Evolutionary conservation across 768 basidiomycete species (phyloP), one percentile per base, ranked within the genome.

Genomic region (Boletus fagicola): DNA sequence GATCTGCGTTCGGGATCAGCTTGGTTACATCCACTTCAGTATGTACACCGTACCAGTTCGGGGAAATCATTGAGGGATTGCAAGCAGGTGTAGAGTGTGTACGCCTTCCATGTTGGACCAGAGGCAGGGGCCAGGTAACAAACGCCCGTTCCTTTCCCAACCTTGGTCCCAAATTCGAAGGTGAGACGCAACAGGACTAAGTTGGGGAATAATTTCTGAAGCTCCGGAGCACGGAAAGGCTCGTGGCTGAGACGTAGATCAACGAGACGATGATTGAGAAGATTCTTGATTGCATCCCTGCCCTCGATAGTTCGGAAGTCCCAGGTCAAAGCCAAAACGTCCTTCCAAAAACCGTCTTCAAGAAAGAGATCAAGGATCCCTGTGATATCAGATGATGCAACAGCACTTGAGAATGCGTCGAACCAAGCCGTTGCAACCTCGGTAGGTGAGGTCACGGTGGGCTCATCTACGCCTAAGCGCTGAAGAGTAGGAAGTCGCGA

Each of bases 31-130:
- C 2, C 7, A 33, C 15, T 7, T 18, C 1, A 33, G 20, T 0
- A 30, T 22, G 10, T 11, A 3, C 2, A 51, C 49, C 16, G 22
- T 62, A 75, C 65, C 68, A 77, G 75, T 63, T 86, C 84, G 0
- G 83, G 83, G 64, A 77, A 78, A 5, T 74, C 81, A 31, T 83
- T 80, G 62, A 89, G 70, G 31, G 77, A 79, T 26, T 86, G 82
- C 26, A 90, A 73, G 53, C 80, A 79, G 0, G 88, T 89, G 62
- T 80, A 84, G 12, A 87, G 61, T 5, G 74, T 75, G 61, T 84
- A 79, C 0, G 84, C 85, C 66, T 81, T 84, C 88, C 88, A 89
- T 7, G 49, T 64, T 15, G 70, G 66, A 33, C 61, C 63, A 3
- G 75, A 73, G 3, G 65, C 57, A 0, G 83, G 85, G 0, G 84